A percentile compares a stretch with the other conserved stretches of the same genome.
Conservation (phyloP, 345 rosid species). For the Linum usitatissimum region DNA sequence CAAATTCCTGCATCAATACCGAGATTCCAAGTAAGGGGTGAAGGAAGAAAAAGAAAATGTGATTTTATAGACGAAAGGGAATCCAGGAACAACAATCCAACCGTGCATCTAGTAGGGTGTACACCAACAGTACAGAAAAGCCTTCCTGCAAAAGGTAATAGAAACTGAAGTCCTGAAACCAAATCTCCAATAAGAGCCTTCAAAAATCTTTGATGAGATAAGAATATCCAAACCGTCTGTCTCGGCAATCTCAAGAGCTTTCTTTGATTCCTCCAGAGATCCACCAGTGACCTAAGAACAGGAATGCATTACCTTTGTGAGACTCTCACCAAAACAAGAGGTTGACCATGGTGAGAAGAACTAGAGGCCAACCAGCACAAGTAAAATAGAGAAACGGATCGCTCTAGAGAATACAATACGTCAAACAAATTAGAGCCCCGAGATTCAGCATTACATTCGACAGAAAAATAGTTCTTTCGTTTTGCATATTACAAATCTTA, state of each 20-base stretch:
- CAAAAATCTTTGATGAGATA: not conserved
- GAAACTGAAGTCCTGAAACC: conserved; percentile 7
- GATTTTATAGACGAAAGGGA: not conserved
- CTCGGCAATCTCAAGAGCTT: conserved; percentile 96
- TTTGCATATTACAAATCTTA: not conserved
- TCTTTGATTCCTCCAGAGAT: conserved; percentile 73
- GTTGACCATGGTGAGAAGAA: too few relatives aligned
- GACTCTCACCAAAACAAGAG: too few relatives aligned
- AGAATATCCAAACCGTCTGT: conserved; percentile 50
- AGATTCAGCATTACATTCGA: not conserved
- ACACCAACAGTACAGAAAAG: conserved; percentile 91
- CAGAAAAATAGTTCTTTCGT: not conserved
- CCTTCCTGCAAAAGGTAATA: conserved; percentile 43
- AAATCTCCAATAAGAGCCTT: not conserved
- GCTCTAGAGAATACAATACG: not conserved
- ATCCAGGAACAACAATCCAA: conserved; percentile 15
- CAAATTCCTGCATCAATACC: conserved; percentile 56
- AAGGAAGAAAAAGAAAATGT: not conserved
- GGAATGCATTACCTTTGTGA: not conserved
- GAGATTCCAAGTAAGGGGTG: not conserved
- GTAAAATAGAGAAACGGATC: not conserved
- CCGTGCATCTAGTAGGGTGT: conserved; percentile 97
- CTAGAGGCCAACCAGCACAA: not conserved
- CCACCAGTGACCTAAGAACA: conserved; percentile 85
- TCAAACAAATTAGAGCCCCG: not conserved